phyloP scores from a whole-genome alignment of 768 basidiomycete genomes.

The Psilocybe cyanescens region DNA sequence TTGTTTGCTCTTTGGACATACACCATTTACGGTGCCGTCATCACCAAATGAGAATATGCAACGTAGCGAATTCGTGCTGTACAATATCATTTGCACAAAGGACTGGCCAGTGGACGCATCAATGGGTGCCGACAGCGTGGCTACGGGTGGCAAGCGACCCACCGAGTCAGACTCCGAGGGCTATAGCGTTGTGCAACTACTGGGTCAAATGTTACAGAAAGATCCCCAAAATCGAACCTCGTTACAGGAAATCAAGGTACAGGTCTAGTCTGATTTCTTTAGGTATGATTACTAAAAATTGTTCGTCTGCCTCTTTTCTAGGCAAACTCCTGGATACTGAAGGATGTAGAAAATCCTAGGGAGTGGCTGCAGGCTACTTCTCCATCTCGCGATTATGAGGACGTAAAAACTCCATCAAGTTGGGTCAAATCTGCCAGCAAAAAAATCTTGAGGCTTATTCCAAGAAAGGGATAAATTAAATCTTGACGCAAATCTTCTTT shows the following conservation, averaged over 20 bases:
- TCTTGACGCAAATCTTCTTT: too few species aligned
- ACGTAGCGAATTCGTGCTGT: conserved; percentile 42
- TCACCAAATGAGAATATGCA: conserved; percentile 37
- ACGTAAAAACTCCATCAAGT: conserved; percentile 4
- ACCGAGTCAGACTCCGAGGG: conserved; percentile 32
- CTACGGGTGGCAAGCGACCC: conserved; percentile 39
- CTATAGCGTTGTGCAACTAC: conserved; percentile 32
- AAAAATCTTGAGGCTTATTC: conserved; percentile 30
- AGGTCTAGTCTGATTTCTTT: not conserved
- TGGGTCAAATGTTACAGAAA: conserved; percentile 46
- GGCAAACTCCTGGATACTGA: conserved; percentile 43
- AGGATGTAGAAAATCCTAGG: conserved; percentile 34
- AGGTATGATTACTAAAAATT: too few species aligned
- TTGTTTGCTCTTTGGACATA: conserved; percentile 48
- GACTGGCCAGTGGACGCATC: conserved; percentile 41
- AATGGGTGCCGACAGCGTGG: conserved; percentile 40
- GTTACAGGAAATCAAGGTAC: conserved; percentile 39
- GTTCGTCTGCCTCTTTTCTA: conserved; percentile 11
- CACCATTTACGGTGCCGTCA: conserved; percentile 41
- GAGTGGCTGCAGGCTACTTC: conserved; percentile 41
- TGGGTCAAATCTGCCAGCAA: conserved; percentile 32
- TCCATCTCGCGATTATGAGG: conserved; percentile 15
- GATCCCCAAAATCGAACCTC: conserved; percentile 36
- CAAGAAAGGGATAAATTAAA: conserved; percentile 15
- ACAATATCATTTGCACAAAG: conserved; percentile 43